Base-by-base conservation (phyloP, 768 basidiomycete species). In the Leccinum disarticulatum region DNA sequence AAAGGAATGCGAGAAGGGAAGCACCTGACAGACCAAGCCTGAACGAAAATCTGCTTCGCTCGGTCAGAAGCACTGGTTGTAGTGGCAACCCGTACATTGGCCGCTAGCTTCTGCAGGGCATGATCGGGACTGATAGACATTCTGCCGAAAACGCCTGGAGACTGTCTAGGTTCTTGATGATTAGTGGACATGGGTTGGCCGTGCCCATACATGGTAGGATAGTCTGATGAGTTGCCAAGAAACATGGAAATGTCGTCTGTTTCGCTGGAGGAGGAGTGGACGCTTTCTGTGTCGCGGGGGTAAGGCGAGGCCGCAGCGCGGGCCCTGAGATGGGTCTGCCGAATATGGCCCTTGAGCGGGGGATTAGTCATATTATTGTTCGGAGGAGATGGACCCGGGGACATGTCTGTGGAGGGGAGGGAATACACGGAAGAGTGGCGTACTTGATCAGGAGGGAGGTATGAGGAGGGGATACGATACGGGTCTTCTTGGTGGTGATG, bases 31-130 rank as follows among this genome's bases (percentile, higher is more conserved):
- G 64, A 93, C 93, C 93, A 95, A 58, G 91, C 91, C 74, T 94
- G 93, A 19, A 94, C 92, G 68, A 95, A 95, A 67, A 93, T 93
- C 75, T 93, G 91, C 68, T 93, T 93, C 55, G 93, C 92, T 68
- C 93, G 78, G 73, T 95, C 93, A 11, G 92, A 93, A 54, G 93
- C 92, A 68, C 90, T 93, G 41, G 92, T 93, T 8, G 92, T 95
- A 3, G 92, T 94, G 13, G 93, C 93, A 48, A 88, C 88, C 54
- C 92, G 86, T 36, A 93, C 91, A 66, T 91, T 93, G 47, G 87
- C 88, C 4, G 93, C 92, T 57, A 93, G 79, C 77, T 93, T 92
- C 76, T 93, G 91, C 57, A 94, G 80, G 6, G 83, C 84, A 63
- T 90, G 87, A 76, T 93, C 92, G 49, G 86, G 81, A 64, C 80